phyloP scores from a whole-genome alignment of 2,329 filamentous ascomycete species.

The Parasarocladium wereldwijsianum region DNA sequence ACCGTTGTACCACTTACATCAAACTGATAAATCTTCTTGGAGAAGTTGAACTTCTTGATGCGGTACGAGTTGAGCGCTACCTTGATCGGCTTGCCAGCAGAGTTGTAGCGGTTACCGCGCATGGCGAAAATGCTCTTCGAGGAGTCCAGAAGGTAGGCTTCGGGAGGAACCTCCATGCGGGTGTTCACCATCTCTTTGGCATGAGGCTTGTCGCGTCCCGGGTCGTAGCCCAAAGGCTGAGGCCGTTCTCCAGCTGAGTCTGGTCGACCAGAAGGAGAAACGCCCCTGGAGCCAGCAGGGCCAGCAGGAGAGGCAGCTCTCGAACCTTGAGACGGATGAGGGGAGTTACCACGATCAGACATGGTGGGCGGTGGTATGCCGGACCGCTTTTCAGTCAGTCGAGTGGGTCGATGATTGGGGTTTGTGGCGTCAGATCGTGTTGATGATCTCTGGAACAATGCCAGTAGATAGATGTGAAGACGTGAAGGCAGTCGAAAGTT shows the following conservation, averaged over 20 bases:
- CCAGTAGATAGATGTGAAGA: too few relatives aligned
- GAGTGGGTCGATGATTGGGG: too few relatives aligned
- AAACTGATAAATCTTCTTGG: conserved; percentile 60
- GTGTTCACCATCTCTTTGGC: conserved; percentile 20
- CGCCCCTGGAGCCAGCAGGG: neutral
- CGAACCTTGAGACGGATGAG: neutral
- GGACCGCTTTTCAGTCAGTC: too few relatives aligned
- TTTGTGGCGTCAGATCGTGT: too few relatives aligned
- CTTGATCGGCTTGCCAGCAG: conserved; percentile 35
- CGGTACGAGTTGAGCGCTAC: conserved; percentile 62
- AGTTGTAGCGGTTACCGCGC: conserved; percentile 32
- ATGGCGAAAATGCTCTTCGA: conserved; percentile 20
- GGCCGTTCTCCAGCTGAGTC: conserved; percentile 12
- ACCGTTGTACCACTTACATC: conserved; percentile 46
- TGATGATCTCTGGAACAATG: too few relatives aligned
- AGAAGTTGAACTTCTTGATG: conserved; percentile 42
- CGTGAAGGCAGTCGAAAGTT: too few relatives aligned
- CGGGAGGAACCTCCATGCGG: conserved; percentile 42
- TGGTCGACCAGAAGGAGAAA: conserved; percentile 2
- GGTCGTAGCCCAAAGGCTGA: conserved; percentile 25
- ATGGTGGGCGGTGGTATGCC: neutral
- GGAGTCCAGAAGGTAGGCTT: conserved; percentile 31
- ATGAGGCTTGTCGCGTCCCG: conserved; percentile 22
- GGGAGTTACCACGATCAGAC: conserved; percentile 4
- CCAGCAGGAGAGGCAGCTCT: neutral